Evolutionary conservation across 106 monocot species (phyloP).

Genomic region (Apostasia shenzhenica): DNA sequence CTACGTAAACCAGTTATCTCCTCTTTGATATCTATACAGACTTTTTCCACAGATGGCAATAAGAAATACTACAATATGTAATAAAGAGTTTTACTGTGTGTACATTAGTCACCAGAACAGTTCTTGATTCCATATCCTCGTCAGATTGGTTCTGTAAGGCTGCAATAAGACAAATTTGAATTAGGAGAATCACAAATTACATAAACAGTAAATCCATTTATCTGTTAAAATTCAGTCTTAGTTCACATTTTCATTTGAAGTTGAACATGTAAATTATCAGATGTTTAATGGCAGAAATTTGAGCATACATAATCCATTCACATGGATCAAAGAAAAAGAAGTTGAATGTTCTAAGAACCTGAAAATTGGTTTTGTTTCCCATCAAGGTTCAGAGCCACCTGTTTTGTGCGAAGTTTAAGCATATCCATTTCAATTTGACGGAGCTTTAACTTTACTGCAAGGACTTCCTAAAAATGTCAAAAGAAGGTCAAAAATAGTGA

Average conservation of each 20-base stretch:
- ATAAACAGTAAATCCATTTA: slow-evolving; percentile 16
- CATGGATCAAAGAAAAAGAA: not conserved
- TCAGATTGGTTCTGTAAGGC: slow-evolving; percentile 24
- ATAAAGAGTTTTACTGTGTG: not conserved
- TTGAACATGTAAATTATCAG: too few species aligned
- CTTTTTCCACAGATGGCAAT: too few species aligned
- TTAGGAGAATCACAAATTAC: slow-evolving; percentile 1
- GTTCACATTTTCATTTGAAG: too few species aligned
- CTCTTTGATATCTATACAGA: not conserved
- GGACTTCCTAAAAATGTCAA: slow-evolving; percentile 48
- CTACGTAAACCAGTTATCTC: not conserved
- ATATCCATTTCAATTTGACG: slow-evolving; percentile 62
- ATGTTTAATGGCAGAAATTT: not conserved
- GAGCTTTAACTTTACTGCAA: slow-evolving; percentile 45
- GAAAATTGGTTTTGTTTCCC: slow-evolving; percentile 18
- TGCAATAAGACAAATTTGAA: slow-evolving; percentile 18
- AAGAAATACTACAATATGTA: not conserved
- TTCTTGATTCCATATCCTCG: slow-evolving; percentile 57
- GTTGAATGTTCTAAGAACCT: slow-evolving; percentile 8
- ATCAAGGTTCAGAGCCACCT: slow-evolving; percentile 15
- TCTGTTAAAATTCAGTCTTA: too few species aligned
- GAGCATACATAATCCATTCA: not conserved
- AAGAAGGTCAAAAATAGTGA: slow-evolving; percentile 3
- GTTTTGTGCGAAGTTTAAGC: slow-evolving; percentile 63
- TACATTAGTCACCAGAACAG: slow-evolving; percentile 77